Evolutionary conservation across 1,139 yeast species (phyloP), one percentile per base, ranked within the genome.

Genomic region (Nakaseomyces bracarensis): DNA sequence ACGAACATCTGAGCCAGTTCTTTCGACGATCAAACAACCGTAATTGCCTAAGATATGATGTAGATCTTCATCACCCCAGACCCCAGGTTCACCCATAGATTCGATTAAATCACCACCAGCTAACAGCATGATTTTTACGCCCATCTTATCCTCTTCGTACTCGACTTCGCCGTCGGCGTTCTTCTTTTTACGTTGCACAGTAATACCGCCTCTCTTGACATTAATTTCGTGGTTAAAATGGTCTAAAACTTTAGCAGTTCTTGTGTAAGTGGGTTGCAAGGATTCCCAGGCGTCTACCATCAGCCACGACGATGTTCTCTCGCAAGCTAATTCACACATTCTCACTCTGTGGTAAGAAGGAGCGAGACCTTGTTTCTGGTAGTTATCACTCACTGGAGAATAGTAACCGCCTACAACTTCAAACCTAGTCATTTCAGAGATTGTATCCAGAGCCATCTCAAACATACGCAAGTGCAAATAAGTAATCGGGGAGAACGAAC

Each of bases 241-340:
- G 63, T 91, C 98, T 60, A 91, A 72, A 4, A 91, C 99, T 42
- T 86, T 74, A 1, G 98, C 97, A 0, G 99, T 91, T 52, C 98
- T 73, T 21, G 95, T 87, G 62, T 93, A 93, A 40, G 77, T 74
- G 1, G 87, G 85, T 62, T 93, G 98, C 47, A 91, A 69, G 6
- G 95, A 82, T 64, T 91, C 99, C 99, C 99, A 91, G 0, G 97
- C 96, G 63, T 91, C 99, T 19, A 91, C 98, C 97, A 91, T 93
- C 39, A 93, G 71, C 97, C 99, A 91, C 21, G 93, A 79, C 3
- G 93, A 80, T 0, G 99, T 91, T 57, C 98, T 74, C 60, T 91
- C 98, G 64, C 98, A 89, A 0, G 97, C 98, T 60, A 91, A 70
- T 62, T 93, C 97, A 64, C 98, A 89, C 98, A 91, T 91, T 43